phyloP scores from a whole-genome alignment of 2,329 filamentous ascomycete genomes.

The Neocatenulostroma microsporum region DNA sequence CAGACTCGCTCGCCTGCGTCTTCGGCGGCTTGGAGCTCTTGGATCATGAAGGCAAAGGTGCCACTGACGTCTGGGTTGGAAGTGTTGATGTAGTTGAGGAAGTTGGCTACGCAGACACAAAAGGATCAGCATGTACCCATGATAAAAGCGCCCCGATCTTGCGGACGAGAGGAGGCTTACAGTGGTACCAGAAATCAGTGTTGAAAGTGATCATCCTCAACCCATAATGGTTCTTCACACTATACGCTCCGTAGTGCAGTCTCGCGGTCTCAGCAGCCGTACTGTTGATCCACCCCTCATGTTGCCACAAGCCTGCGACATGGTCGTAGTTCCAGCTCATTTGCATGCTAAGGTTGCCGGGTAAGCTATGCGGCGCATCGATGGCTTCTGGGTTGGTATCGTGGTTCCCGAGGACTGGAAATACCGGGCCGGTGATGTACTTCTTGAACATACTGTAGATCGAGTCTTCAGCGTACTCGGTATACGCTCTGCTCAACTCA shows the following conservation, averaged over 20 bases:
- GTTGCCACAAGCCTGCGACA: conserved; percentile 48
- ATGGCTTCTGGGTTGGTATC: conserved; percentile 49
- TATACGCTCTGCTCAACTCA: conserved; percentile 46
- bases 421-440: conserved; percentile 51
- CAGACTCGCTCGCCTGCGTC: conserved; percentile 47
- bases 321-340: conserved; percentile 54
- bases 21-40: conserved; percentile 47
- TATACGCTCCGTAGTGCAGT: conserved; percentile 51
- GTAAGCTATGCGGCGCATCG: conserved; percentile 46
- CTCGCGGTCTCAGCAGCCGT: conserved; percentile 40
- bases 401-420: conserved; percentile 51
- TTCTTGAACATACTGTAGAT: conserved; percentile 48
- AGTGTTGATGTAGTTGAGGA: conserved; percentile 46
- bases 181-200: conserved; percentile 42
- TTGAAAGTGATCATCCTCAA: conserved; percentile 48
- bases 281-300: conserved; percentile 48
- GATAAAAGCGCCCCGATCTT: too few relatives aligned
- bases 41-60: conserved; percentile 43
- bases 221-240: conserved; percentile 46
- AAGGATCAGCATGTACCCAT: too few relatives aligned
- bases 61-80: conserved; percentile 45
- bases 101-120: too few relatives aligned
- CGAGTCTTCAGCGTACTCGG: conserved; percentile 47
- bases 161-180: conserved; percentile 6
- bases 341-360: conserved; percentile 47